Evolutionary conservation across 306 rosid genomes (phyloP).

Genomic region (Pachyrhizus erosus): DNA sequence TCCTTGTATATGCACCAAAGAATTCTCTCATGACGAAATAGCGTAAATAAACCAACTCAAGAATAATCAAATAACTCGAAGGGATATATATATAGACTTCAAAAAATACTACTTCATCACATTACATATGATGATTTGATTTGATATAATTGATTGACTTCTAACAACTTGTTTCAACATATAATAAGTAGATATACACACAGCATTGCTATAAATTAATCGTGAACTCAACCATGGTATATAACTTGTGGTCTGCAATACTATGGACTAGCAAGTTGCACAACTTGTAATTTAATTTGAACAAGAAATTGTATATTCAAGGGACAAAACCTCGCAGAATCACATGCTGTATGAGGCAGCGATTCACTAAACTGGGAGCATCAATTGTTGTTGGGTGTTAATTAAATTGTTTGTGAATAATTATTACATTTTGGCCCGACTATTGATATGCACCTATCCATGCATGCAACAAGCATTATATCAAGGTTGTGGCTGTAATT

Average conservation of each 20-base stretch:
- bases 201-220: neutral
- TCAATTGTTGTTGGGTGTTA: slow-evolving; percentile 6
- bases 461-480: slow-evolving; percentile 8
- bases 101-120: neutral
- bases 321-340: slow-evolving; percentile 16
- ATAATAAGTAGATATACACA: neutral
- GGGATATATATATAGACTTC: neutral
- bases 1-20: neutral
- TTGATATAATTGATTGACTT: neutral
- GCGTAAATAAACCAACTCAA: neutral
- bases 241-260: neutral
- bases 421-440: neutral
- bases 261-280: neutral
- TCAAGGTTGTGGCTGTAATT: slow-evolving; percentile 9
- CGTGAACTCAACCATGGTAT: neutral
- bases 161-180: neutral
- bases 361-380: slow-evolving; percentile 23
- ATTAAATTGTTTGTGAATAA: neutral
- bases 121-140: neutral
- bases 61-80: neutral
- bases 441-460: neutral
- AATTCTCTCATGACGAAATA: neutral
- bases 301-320: neutral
- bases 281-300: neutral
- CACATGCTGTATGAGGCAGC: slow-evolving; percentile 38